Base-by-base conservation (phyloP, 768 basidiomycete species). In the Psilocybe azurescens region DNA sequence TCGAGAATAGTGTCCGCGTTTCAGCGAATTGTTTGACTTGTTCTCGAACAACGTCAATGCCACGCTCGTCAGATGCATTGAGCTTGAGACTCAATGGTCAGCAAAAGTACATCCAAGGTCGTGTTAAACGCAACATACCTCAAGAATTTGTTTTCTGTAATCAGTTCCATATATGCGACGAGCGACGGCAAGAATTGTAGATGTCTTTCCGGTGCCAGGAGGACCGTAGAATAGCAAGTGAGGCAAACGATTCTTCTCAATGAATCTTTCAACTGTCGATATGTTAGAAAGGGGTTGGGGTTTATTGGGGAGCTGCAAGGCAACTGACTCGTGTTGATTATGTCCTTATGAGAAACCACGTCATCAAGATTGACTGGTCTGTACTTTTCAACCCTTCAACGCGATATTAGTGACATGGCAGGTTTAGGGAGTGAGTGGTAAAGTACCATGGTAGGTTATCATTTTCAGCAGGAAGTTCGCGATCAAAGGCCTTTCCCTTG, bases 21-120 rank as follows among this genome's bases (percentile, higher is more conserved):
- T 96, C 94, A 1, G 97, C 95, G 69, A 99, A 99, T 71, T 94
- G 95, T 74, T 99, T 99, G 74, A 99, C 96, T 80, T 98, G 96
- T 75, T 99, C 97, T 54, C 97, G 88, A 16, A 99, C 97, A 48
- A 98, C 96, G 63, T 99, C 97, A 63, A 99, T 99, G 33, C 97
- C 97, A 70, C 97, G 89, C 71, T 99, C 97, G 73, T 99, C 97
- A 1, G 95, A 97, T 5, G 97, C 97, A 73, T 99, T 99, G 48
- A 99, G 84, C 95, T 97, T 24, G 24, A 20, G 52, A 2, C 20
- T 6, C 32, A n/a, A n/a, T 32, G 2, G 28, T 56, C 32, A 60
- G 28, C 28, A 29, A 16, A 53, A 50, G 52, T 14, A 44, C 13
- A 44, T 29, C 47, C 47, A n/a, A 60, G 59, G 39, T 20, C 29